phyloP scores from a whole-genome alignment of 352 stramenopile species.

The Thalassiosira mediterranea region DNA sequence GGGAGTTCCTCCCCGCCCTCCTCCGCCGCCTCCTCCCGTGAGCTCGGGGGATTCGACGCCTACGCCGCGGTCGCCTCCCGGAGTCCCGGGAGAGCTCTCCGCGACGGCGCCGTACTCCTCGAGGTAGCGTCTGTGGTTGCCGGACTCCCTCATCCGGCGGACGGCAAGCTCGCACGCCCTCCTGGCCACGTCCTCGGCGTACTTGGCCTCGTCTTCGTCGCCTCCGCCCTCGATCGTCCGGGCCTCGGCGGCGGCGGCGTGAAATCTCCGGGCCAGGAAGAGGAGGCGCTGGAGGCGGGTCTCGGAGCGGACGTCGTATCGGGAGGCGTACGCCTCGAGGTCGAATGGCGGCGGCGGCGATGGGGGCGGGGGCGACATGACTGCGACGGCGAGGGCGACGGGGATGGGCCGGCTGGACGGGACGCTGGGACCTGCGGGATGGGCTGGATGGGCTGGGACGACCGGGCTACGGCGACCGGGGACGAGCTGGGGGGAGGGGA shows the following conservation, averaged over 20 bases:
- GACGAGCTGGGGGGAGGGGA: too few species aligned
- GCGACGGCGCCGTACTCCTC: slow-evolving; percentile 57
- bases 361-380: too few species aligned
- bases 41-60: slow-evolving; percentile 2
- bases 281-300: slow-evolving; percentile 63
- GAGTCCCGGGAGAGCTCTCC: background rate
- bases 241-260: slow-evolving; percentile 1
- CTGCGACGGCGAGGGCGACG: too few species aligned
- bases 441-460: too few species aligned
- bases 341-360: slow-evolving; percentile 57
- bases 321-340: slow-evolving; percentile 66
- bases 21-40: slow-evolving; percentile 5
- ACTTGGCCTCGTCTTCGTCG: background rate
- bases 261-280: slow-evolving; percentile 54
- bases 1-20: background rate
- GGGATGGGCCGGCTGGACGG: too few species aligned
- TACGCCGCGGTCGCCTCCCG: background rate
- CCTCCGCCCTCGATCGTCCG: too few species aligned
- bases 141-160: slow-evolving; percentile 52
- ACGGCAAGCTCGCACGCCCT: slow-evolving; percentile 55
- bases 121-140: slow-evolving; percentile 60
- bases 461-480: too few species aligned
- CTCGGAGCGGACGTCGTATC: slow-evolving; percentile 61
- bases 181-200: slow-evolving; percentile 6
- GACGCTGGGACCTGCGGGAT: too few species aligned